Evolutionary conservation across 371 early-diverging fungal genomes (phyloP).

Genomic region (Mucor saturninus): DNA sequence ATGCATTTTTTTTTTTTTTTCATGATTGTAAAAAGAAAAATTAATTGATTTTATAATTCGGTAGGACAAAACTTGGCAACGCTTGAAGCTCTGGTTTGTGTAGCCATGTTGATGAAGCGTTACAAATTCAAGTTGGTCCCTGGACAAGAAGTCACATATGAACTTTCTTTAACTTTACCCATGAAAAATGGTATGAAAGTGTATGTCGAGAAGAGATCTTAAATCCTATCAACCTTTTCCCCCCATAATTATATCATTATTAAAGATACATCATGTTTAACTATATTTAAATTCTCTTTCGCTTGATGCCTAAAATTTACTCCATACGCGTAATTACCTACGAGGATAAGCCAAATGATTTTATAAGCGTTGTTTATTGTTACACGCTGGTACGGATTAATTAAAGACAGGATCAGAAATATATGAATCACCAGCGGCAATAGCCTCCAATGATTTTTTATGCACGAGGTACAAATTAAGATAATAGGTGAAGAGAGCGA

Average conservation of each 20-base stretch:
- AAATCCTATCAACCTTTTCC: background rate
- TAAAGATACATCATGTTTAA: conserved; percentile 4
- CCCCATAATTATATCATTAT: background rate
- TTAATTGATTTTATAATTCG: conserved; percentile 24
- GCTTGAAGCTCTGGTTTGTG: conserved; percentile 49
- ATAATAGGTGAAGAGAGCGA: conserved; percentile 48
- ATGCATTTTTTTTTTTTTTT: conserved; percentile 17
- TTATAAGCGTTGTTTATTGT: too few relatives aligned
- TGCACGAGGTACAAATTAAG: conserved; percentile 43
- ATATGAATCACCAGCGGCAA: conserved; percentile 16
- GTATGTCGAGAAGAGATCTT: conserved; percentile 31
- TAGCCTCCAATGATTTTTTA: conserved; percentile 31
- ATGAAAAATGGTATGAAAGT: conserved; percentile 56
- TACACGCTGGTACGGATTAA: too few relatives aligned
- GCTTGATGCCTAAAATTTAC: too few relatives aligned
- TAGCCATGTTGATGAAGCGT: conserved; percentile 43
- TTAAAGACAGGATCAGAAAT: background rate
- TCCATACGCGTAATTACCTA: too few relatives aligned
- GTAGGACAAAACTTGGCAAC: conserved; percentile 56
- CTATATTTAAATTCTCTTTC: too few relatives aligned
- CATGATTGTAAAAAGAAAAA: background rate
- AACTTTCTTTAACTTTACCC: conserved; percentile 51
- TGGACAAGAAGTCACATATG: conserved; percentile 41
- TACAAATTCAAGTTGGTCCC: conserved; percentile 48
- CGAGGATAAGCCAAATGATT: too few relatives aligned